A percentile compares a stretch with the other conserved stretches of the same genome.
These are phyloP conservation scores for Tagetes patula DNA, from an alignment of 129 eudicot species.

Conservation along the genomic window DNA sequence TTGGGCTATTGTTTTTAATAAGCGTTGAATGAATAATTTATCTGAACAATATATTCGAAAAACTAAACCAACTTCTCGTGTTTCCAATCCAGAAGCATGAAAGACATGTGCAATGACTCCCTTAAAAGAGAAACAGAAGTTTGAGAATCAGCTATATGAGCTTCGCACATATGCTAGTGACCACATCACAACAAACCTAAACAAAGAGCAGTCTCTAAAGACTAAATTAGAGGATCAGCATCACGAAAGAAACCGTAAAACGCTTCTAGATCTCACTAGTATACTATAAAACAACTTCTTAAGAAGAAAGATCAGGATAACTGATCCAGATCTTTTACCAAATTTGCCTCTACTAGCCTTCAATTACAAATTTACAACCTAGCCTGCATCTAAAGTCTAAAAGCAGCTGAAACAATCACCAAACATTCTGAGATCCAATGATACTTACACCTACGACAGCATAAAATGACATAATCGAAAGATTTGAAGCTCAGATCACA, in stretches of 20 bases:
- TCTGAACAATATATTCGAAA: background rate
- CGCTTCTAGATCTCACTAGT: background rate
- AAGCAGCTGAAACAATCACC: slow-evolving; percentile 6
- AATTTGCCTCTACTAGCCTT: background rate
- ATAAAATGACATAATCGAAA: slow-evolving; percentile 16
- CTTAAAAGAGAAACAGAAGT: background rate
- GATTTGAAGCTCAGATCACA: slow-evolving; percentile 28
- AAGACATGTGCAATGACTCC: background rate
- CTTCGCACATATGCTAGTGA: background rate
- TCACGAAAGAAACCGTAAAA: no score
- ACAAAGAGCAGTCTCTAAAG: background rate
- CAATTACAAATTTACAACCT: background rate
- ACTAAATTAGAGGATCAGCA: background rate
- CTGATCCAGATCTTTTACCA: no score
- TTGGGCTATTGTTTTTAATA: background rate
- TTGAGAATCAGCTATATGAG: background rate
- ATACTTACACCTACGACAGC: background rate
- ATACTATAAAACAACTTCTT: background rate
- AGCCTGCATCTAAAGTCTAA: slow-evolving; percentile 4
- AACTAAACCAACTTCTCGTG: slow-evolving; percentile 1
- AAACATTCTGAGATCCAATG: slow-evolving; percentile 12
- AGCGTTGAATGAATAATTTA: background rate
- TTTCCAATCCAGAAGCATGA: background rate
- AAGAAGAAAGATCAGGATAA: background rate
- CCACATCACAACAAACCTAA: slow-evolving; percentile 10